Base-by-base conservation (phyloP, 2,329 filamentous ascomycete species). In the Diplodia sapinea region DNA sequence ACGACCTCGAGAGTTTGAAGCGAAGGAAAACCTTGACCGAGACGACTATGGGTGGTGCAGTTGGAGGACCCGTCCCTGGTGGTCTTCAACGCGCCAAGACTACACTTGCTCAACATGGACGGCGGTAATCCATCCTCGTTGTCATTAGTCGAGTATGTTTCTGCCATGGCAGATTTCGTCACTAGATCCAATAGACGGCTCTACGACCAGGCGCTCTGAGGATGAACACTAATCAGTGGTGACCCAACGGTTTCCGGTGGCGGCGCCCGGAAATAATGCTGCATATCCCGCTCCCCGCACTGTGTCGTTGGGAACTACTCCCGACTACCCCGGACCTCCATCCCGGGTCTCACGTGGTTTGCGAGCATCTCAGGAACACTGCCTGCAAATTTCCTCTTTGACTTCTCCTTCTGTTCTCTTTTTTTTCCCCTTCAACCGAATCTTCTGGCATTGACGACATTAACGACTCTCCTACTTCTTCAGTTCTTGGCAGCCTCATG, bases 21-120 rank as follows among this genome's bases (percentile, higher is more conserved):
- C 88, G 93, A 72, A 89, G 92, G 70, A 94, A 94, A 83, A 94
- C 91, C 0, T 84, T 91, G 71, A 86, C 88, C 70, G 89, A 92
- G 72, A 81, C 84, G 12, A 76, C 75, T 5, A 80, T 85, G 51
- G 82, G 83, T 43, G 81, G 81, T 49, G 66, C 66, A 7, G 66
- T 67, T n/a, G 66, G 66, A 40, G 66, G 63, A 20, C 49, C 23
- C 77, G 81, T 43, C 76, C 83, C 26, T 78, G 78, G 79, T 6
- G 72, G 43, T 26, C 64, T 66, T 40, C 56, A 68, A 64, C 50
- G 67, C 17, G 40, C 67, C 20, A 68, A 68, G 40, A 51, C 67
- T 20, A 65, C 67, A 15, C 64, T 68, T 15, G 20, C 49, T 38
- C 68, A 66, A 67, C 67, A 56, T 55, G 33, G 56, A 47, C 68